Evolutionary conservation across 83 land plant genomes (phyloP).

Genomic region (Thuja plicata): DNA sequence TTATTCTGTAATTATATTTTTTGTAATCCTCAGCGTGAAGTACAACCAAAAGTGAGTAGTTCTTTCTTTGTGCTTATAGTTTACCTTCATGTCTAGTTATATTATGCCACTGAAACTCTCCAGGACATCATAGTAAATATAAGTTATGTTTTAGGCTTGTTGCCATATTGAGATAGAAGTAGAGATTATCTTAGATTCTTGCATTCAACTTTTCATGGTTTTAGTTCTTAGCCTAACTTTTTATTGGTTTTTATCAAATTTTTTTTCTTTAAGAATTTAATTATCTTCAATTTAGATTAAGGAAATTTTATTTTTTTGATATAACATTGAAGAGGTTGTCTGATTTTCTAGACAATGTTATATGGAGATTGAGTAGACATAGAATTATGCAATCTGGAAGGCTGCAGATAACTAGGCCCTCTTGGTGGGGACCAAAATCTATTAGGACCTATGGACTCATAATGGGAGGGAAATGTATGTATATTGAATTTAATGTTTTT

Average conservation of each 20-base stretch:
- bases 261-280: not conserved
- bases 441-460: conserved; percentile 12
- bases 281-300: not conserved
- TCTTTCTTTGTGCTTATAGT: too few species aligned
- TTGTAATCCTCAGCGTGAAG: conserved; percentile 76
- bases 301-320: not conserved
- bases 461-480: conserved; percentile 1
- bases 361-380: conserved; percentile 83
- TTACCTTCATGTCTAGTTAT: too few species aligned
- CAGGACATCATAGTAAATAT: not conserved
- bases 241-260: not conserved
- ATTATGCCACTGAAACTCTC: not conserved
- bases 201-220: not conserved
- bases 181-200: not conserved
- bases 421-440: conserved; percentile 72
- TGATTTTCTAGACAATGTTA: not conserved
- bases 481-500: not conserved
- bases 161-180: not conserved
- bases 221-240: not conserved
- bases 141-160: not conserved
- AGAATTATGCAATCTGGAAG: conserved; percentile 96
- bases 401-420: conserved; percentile 94
- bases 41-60: conserved; percentile 27
- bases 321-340: not conserved
- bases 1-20: conserved; percentile 93